Base-by-base conservation (phyloP, 2,329 filamentous ascomycete genomes). In the Aureobasidium lini region DNA sequence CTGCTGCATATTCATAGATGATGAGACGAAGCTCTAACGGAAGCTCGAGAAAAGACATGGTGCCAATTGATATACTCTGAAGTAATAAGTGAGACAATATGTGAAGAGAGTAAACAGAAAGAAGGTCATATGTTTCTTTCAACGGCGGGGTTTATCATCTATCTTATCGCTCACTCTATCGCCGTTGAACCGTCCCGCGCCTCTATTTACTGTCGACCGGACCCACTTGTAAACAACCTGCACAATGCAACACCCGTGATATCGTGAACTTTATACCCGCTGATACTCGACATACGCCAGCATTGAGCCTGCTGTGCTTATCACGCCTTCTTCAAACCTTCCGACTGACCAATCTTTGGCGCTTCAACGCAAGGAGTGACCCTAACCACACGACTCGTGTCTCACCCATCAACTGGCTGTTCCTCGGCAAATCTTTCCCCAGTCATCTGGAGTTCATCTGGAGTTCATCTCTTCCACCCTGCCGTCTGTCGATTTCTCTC, bases 21-120 rank as follows among this genome's bases (percentile, higher is more conserved):
- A 70, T 66, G 39, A 75, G 73, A 46, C 75, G 70, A 28, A 77
- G 63, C 65, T 77, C 75, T 18, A 70, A 66, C 4, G 75, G 74
- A 13, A 76, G 64, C 10, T 64, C 62, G 43, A 72, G 59, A 56
- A 72, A 52, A 60, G 54, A 49, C 54, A 58, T 58, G 53, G 42
- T 57, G 34, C 13, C 18, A 28, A 10, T 8, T 13, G 23, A 28
- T 40, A 28, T 44, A 28, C 42, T 44, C 5, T 44, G 16, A n/a
- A 13, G 34, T 36, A 36, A 42, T 42, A 15, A 16, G 16, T 42
- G 16, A 28, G 28, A 28, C 13, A 10, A 23, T 28, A 44, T 2
- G 13, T 6, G 7, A 23, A 6, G 23, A 28, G 1, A 23, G 9
- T 23, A 29, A 9, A 28, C 8, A 7, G 39, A 44, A 36, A 11